A percentile compares a stretch with the other conserved stretches of the same genome.
phyloP scores from a whole-genome alignment of 2,329 filamentous ascomycete genomes.

The Fusarium sp. region DNA sequence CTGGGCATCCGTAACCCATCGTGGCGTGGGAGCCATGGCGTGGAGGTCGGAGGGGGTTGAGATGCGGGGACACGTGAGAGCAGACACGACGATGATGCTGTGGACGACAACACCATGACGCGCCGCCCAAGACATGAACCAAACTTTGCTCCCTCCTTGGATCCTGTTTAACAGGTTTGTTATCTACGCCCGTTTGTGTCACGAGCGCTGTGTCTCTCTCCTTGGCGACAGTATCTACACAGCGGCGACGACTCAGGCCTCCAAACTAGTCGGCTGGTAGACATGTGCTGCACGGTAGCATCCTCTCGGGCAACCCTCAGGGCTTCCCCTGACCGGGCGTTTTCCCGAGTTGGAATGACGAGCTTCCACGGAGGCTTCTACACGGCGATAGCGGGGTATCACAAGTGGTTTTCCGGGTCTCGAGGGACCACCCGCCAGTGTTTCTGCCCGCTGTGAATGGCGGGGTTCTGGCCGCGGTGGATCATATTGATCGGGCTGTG shows the following conservation, averaged over 20 bases:
- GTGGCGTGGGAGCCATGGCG: conserved; percentile 40
- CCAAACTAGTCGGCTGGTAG: background rate
- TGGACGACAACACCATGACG: conserved; percentile 41
- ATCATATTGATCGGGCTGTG: conserved; percentile 37
- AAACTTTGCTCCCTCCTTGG: conserved; percentile 23
- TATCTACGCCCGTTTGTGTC: conserved; percentile 16
- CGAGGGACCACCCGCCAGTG: background rate
- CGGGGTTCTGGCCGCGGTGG: conserved; percentile 37
- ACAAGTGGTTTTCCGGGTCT: conserved; percentile 36
- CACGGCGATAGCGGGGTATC: conserved; percentile 45
- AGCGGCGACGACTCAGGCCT: conserved; percentile 2
- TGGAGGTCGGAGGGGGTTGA: conserved; percentile 41
- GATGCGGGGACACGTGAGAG: conserved; percentile 47
- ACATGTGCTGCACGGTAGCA: conserved; percentile 14
- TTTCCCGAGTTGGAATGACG: conserved; percentile 42
- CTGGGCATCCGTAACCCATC: conserved; percentile 39
- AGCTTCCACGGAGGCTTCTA: conserved; percentile 45
- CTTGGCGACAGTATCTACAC: conserved; percentile 7
- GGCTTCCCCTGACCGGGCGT: conserved; percentile 31
- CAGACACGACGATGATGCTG: conserved; percentile 40
- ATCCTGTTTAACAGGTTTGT: conserved; percentile 13
- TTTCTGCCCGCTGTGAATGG: conserved; percentile 32
- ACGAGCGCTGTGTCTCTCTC: conserved; percentile 19
- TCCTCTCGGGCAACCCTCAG: conserved; percentile 24
- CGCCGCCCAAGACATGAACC: conserved; percentile 20